Evolutionary conservation across 139 green algal species (phyloP), one percentile per base, ranked within the genome.

Genomic region (Diplosphaera chodatii): DNA sequence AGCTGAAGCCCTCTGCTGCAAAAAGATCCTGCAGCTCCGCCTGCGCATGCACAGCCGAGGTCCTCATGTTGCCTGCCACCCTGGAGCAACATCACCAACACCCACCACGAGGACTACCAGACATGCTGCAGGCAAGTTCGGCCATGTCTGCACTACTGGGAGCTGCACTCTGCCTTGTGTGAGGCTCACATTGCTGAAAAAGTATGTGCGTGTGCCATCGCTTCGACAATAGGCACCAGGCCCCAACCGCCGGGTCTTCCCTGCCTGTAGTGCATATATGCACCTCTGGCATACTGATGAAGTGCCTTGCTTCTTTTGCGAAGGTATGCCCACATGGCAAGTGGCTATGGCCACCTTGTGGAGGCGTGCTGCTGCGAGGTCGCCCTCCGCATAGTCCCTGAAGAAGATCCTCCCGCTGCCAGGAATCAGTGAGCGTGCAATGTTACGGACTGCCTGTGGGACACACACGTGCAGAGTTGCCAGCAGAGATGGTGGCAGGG

Each of bases 121-220:
- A n/a, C n/a, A n/a, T n/a, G n/a, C n/a, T n/a, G n/a, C n/a, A n/a
- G n/a, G n/a, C n/a, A n/a, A n/a, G n/a, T n/a, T n/a, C n/a, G n/a
- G n/a, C n/a, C n/a, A n/a, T n/a, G n/a, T n/a, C 37, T 48, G 37
- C 37, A 48, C 37, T 6, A 48, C n/a, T n/a, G n/a, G n/a, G n/a
- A n/a, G n/a, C n/a, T n/a, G n/a, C n/a, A n/a, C n/a, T n/a, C n/a
- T n/a, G n/a, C n/a, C n/a, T n/a, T n/a, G n/a, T n/a, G n/a, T n/a
- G 48, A 25, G 16, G 13, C 48, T 21, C 18, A 59, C 48, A 59
- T 59, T 10, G 48, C 48, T 40, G 55, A 96, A 97, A 73, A 93
- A 97, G 69, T 86, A 96, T 32, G 86, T 89, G 4, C 80, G 76
- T 1, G 92, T 97, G 33, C 92, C 91, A 70, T 97, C 92, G 21